Conservation (phyloP, 2,329 filamentous ascomycete genomes). For the Colletotrichum sansevieriae region DNA sequence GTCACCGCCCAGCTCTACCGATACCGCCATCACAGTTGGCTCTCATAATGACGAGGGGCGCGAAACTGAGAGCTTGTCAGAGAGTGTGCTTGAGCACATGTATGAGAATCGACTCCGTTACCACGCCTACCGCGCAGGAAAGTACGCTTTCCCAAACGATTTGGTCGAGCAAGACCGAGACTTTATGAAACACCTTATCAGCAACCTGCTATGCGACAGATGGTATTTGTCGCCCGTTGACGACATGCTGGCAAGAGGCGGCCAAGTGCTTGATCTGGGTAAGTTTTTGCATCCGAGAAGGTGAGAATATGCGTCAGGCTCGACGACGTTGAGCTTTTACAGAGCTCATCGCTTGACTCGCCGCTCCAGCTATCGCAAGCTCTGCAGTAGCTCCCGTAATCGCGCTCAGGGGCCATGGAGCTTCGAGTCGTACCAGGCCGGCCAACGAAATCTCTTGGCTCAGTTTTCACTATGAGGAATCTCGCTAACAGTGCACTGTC, state of each 20-base stretch:
- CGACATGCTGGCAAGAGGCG: slow-evolving; percentile 53
- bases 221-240: slow-evolving; percentile 61
- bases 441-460: background rate
- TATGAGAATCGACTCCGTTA: slow-evolving; percentile 57
- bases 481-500: slow-evolving; percentile 39
- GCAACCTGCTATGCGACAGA: slow-evolving; percentile 54
- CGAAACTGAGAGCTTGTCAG: slow-evolving; percentile 56
- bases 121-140: slow-evolving; percentile 57
- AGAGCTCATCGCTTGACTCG: background rate
- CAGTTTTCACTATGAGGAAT: background rate
- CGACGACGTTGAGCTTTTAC: background rate
- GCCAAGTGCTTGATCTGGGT: slow-evolving; percentile 62
- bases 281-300: slow-evolving; percentile 42
- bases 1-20: slow-evolving; percentile 34
- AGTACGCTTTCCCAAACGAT: slow-evolving; percentile 60
- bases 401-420: background rate
- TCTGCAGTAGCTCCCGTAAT: background rate
- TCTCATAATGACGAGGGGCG: slow-evolving; percentile 39
- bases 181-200: slow-evolving; percentile 57
- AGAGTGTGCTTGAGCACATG: slow-evolving; percentile 59
- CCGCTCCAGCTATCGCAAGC: too few relatives aligned
- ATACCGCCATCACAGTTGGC: slow-evolving; percentile 40
- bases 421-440: background rate
- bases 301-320: background rate
- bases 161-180: slow-evolving; percentile 58